Conservation (phyloP, 2,329 filamentous ascomycete species). For the Laburnicola sp. region DNA sequence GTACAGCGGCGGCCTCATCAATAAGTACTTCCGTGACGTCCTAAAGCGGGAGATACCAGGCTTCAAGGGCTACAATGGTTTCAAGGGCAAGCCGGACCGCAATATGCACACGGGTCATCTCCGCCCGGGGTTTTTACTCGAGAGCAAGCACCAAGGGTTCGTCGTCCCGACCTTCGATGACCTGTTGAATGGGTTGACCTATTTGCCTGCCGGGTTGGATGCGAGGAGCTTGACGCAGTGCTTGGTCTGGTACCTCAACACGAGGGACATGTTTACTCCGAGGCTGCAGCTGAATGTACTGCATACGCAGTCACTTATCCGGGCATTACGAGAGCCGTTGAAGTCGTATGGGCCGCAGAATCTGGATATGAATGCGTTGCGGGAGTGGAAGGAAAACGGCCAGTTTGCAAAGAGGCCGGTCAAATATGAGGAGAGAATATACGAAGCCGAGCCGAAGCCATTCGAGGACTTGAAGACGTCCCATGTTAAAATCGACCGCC, state of each 20-base stretch:
- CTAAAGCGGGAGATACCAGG: slow-evolving; percentile 9
- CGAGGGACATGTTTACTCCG: slow-evolving; percentile 22
- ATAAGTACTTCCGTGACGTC: slow-evolving; percentile 18
- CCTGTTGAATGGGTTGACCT: slow-evolving; percentile 23
- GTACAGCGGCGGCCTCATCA: slow-evolving; percentile 13
- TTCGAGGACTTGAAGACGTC: neutral
- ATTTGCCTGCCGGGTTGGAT: slow-evolving; percentile 24
- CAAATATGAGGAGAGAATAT: neutral
- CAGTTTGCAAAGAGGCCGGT: slow-evolving; percentile 14
- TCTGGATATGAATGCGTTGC: slow-evolving; percentile 20
- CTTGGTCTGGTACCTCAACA: slow-evolving; percentile 25
- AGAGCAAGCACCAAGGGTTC: slow-evolving; percentile 6
- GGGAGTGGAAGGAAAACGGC: slow-evolving; percentile 24
- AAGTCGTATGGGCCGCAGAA: slow-evolving; percentile 22
- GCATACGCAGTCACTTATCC: slow-evolving; percentile 28
- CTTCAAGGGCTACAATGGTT: slow-evolving; percentile 14
- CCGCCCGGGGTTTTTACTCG: slow-evolving; percentile 8
- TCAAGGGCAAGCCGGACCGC: slow-evolving; percentile 17
- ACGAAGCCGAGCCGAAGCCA: neutral
- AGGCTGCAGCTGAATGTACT: slow-evolving; percentile 30
- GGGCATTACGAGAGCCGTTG: slow-evolving; percentile 21
- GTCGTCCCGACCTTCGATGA: slow-evolving; percentile 25
- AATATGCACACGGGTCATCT: slow-evolving; percentile 21
- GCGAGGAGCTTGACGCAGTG: slow-evolving; percentile 26
- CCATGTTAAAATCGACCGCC: slow-evolving; percentile 13